Percentiles rank a stretch among this genome's conserved stretches.
Evolutionary conservation across 768 basidiomycete species (phyloP).

Genomic region (Lentinula lateritia): DNA sequence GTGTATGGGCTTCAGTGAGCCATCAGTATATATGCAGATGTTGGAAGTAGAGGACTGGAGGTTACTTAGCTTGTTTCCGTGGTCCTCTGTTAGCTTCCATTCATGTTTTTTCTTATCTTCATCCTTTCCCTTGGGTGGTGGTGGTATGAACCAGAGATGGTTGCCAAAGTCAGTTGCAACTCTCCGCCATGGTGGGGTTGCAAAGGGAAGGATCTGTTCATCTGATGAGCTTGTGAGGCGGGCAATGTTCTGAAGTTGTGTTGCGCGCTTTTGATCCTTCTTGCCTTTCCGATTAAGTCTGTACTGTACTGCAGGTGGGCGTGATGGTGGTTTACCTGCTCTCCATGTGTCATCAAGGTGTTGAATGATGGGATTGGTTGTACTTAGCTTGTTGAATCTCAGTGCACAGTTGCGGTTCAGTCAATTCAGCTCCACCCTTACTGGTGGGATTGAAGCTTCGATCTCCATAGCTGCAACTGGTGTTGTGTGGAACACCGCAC

Average conservation of each 20-base stretch:
- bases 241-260: conserved; percentile 2
- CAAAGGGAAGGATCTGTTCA: neutral
- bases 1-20: neutral
- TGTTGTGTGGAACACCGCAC: conserved; percentile 19
- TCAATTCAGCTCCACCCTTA: conserved; percentile 3
- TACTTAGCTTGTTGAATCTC: too few species aligned
- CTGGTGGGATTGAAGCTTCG: conserved; percentile 16
- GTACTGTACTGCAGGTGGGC: conserved; percentile 8
- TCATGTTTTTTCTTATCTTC: neutral
- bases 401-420: neutral
- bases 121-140: neutral
- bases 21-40: neutral
- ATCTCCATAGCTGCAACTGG: conserved; percentile 17
- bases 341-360: conserved; percentile 1
- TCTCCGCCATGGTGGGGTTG: neutral
- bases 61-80: neutral
- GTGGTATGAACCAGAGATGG: neutral
- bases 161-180: neutral
- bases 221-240: neutral
- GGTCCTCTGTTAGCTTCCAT: neutral
- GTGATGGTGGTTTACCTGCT: neutral
- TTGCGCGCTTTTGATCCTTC: neutral
- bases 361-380: conserved; percentile 11
- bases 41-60: neutral
- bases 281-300: neutral